Conservation (phyloP, 176 grass and related monocot genomes). For the Chrysopogon serrulatus region DNA sequence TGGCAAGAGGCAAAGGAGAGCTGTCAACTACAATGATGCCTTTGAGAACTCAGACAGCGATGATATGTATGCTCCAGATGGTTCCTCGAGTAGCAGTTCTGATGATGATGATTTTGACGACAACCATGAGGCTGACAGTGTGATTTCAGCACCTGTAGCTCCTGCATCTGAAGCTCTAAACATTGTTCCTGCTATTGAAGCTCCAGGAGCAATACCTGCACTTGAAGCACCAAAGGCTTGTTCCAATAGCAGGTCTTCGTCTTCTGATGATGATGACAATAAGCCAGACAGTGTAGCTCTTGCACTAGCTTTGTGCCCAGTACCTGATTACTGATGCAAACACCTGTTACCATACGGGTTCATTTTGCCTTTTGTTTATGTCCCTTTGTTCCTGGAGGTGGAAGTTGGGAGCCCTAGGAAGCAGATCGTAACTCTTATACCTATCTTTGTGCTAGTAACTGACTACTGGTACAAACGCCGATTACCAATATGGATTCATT, state of each 20-base stretch:
- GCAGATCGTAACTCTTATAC: background rate
- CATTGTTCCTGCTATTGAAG: background rate
- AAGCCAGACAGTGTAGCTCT: background rate
- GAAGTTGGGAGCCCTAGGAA: background rate
- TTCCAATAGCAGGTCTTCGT: background rate
- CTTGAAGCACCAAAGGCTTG: background rate
- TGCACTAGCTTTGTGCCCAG: background rate
- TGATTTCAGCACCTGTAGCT: background rate
- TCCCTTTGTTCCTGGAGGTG: background rate
- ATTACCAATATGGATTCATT: background rate
- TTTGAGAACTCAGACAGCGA: constrained; percentile 43
- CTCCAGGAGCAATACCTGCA: background rate
- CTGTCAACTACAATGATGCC: constrained; percentile 42
- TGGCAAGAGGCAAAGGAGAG: constrained; percentile 52
- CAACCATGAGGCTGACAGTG: background rate
- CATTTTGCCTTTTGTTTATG: background rate
- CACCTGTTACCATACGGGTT: background rate
- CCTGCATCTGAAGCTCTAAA: background rate
- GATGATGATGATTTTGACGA: background rate
- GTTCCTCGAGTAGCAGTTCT: constrained; percentile 30
- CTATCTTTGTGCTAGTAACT: background rate
- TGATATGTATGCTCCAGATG: constrained; percentile 49
- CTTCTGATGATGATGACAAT: background rate
- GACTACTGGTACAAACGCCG: background rate
- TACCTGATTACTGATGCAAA: background rate